Evolutionary conservation across 75 land plant genomes (phyloP).

Genomic region (Pinus tabuliformis): DNA sequence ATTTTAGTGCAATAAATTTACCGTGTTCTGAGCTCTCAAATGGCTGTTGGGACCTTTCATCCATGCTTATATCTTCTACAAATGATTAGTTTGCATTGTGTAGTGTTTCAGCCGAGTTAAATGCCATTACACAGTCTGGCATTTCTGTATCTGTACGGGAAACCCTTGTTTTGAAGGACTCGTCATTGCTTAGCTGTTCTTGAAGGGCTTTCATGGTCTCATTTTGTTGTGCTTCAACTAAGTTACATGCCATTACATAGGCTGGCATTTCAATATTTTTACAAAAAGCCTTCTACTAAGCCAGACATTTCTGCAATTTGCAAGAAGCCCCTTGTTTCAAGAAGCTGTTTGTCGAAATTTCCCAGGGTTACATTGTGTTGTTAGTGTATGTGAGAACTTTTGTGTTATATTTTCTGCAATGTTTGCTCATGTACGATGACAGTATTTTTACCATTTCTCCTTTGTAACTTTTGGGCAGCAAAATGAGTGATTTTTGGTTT

Average conservation of each 20-base stretch:
- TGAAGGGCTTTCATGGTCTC: background rate
- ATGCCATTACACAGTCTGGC: background rate
- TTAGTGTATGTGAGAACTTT: background rate
- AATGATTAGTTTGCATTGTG: background rate
- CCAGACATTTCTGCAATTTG: too few relatives aligned
- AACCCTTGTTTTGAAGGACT: background rate
- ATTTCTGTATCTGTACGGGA: background rate
- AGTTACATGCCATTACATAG: background rate
- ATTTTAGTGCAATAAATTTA: background rate
- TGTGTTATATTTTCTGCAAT: background rate
- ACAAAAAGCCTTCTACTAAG: background rate
- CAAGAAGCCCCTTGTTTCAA: too few relatives aligned
- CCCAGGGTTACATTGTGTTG: background rate
- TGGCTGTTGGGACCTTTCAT: background rate
- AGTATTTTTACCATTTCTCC: background rate
- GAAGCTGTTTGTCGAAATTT: background rate
- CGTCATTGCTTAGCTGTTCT: background rate
- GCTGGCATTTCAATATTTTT: too few relatives aligned
- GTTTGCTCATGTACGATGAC: background rate
- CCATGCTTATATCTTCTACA: background rate
- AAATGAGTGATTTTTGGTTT: background rate
- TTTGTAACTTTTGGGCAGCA: background rate
- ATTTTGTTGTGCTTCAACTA: background rate
- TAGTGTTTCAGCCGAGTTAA: background rate
- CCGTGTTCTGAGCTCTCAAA: background rate